Evolutionary conservation across 2,329 filamentous ascomycete species (phyloP), one percentile per base, ranked within the genome.

Genomic region (Alternaria metachromatica): DNA sequence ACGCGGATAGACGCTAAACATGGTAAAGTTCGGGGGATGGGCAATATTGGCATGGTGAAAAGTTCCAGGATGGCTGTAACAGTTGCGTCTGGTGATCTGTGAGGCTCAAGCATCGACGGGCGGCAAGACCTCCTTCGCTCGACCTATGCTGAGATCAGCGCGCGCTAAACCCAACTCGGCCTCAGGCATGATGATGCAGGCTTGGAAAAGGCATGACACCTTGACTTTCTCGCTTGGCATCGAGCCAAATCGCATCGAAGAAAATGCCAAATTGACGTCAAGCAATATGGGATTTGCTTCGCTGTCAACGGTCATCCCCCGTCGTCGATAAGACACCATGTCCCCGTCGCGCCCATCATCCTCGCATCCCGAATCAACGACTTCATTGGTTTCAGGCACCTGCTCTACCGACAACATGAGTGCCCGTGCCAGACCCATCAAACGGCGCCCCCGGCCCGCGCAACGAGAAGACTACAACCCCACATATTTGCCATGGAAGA

Each of bases 401-500:
- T 44, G 37, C 15, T 21, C 41, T 23, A 53, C 57, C 25, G 13
- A 25, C n/a, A 55, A 10, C 3, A 70, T 72, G 66, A 11, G 53
- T 25, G 55, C 60, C 20, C 53, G 30, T 23, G 56, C 45, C 15
- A 55, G 61, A 23, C 44, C 66, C 53, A 25, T 60, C 46, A 43
- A 55, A 60, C 55, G 63, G 51, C 63, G 63, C 13, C 28, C 60
- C 3, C 48, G 46, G 25, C 63, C 63, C 2, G 46, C 50, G 3
- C 26, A 65, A 15, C 33, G 59, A 10, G 50, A 62, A 51, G 25
- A 67, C 30, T 63, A 65, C 44, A 66, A 63, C 41, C 60, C 66
- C 11, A 58, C 48, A 11, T 25, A 41, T 23, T 23, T 71, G 21
- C 61, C 67, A 50, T 72, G 70, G 68, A 67, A 49, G 43, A 62